Evolutionary conservation across 1,139 yeast species (phyloP).

Genomic region (Lodderomyces parapsilosis): DNA sequence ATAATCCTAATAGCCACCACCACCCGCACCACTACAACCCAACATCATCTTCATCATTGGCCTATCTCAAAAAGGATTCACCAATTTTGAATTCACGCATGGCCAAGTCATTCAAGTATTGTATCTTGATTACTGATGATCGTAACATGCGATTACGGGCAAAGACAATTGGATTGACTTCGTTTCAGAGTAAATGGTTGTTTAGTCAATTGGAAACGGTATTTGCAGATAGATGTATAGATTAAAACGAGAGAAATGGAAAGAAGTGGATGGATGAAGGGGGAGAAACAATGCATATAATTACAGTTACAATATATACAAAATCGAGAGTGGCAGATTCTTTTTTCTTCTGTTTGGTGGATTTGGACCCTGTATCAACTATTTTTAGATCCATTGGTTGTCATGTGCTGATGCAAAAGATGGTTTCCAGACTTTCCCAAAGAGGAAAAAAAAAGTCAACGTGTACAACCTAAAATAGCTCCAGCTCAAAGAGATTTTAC

Average conservation of each 20-base stretch:
- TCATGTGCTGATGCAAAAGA: no score
- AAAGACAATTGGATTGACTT: slow-evolving; percentile 54
- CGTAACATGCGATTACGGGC: slow-evolving; percentile 69
- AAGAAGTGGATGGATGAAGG: no score
- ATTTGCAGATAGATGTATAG: slow-evolving; percentile 41
- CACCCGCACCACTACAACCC: no score
- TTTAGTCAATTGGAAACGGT: slow-evolving; percentile 50
- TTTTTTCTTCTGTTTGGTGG: no score
- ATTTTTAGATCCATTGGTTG: no score
- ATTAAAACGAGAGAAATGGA: slow-evolving; percentile 18
- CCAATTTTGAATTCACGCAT: slow-evolving; percentile 29
- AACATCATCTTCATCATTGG: neutral
- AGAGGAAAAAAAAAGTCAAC: no score
- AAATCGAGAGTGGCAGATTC: no score
- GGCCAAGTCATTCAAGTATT: slow-evolving; percentile 50
- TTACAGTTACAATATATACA: neutral
- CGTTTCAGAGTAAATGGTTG: slow-evolving; percentile 63
- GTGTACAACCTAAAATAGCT: no score
- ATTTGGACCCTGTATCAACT: no score
- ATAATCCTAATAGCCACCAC: no score
- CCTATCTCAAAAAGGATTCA: slow-evolving; percentile 8
- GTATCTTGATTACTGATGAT: slow-evolving; percentile 70
- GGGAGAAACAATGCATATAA: neutral
- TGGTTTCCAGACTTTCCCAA: no score
- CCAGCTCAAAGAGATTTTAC: no score